Evolutionary conservation across 192 early-diverging fungal species (phyloP).

Genomic region (Oehlia diaphana): DNA sequence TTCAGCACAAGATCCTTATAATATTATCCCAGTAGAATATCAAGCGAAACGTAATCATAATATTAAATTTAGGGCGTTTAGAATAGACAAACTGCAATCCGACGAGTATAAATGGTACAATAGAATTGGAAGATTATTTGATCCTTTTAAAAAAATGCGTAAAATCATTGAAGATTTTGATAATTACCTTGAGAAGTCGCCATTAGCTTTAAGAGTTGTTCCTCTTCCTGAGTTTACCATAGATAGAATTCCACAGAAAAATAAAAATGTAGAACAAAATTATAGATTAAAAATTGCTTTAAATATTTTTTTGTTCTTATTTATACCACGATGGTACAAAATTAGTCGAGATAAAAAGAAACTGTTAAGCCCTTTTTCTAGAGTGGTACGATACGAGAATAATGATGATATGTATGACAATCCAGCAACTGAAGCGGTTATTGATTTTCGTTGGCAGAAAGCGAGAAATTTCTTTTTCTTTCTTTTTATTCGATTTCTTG

Average conservation of each 20-base stretch:
- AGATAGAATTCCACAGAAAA: neutral
- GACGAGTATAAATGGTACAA: neutral
- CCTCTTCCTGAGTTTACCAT: neutral
- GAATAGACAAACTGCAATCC: neutral
- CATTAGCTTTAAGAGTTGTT: neutral
- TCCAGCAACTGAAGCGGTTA: neutral
- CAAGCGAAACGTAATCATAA: neutral
- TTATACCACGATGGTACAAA: neutral
- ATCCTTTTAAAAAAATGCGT: neutral
- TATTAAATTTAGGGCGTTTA: neutral
- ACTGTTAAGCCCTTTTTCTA: neutral
- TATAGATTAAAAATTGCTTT: neutral
- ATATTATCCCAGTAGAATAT: no score
- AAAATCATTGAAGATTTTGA: neutral
- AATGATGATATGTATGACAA: neutral
- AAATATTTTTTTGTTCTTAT: neutral
- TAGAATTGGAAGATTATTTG: neutral
- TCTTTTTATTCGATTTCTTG: no score
- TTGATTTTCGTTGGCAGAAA: neutral
- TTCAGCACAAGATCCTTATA: no score
- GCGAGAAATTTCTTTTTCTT: neutral
- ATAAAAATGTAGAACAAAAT: neutral
- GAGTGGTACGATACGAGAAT: neutral
- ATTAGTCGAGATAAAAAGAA: neutral
- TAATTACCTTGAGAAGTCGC: neutral